These are phyloP conservation scores for Neofusicoccum laricinum DNA, from an alignment of 2,329 filamentous ascomycete species.

Conservation along the genomic window DNA sequence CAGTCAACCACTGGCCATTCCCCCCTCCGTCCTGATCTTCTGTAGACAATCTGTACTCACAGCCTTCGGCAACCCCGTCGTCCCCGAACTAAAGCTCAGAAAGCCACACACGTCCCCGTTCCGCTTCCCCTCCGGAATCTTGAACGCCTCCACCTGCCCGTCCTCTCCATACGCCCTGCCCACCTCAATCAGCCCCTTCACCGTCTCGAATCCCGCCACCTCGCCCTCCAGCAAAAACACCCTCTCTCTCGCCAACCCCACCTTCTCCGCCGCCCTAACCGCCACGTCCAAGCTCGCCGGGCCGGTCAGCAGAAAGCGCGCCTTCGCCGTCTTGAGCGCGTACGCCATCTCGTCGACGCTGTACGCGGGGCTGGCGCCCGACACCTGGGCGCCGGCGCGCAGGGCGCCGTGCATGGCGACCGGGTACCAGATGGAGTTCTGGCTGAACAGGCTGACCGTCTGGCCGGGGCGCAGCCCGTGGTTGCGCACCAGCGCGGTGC, in stretches of 20 bases:
- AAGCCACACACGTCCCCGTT: constrained; percentile 57
- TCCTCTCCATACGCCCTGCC: constrained; percentile 41
- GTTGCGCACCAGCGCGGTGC: constrained; percentile 56
- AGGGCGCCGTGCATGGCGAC: constrained; percentile 59
- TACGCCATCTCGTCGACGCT: constrained; percentile 67
- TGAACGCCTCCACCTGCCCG: constrained; percentile 48
- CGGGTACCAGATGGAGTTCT: constrained; percentile 67
- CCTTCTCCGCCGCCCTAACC: constrained; percentile 51
- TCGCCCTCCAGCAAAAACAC: constrained; percentile 58
- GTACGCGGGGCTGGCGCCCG: constrained; percentile 63
- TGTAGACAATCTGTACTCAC: constrained; percentile 21
- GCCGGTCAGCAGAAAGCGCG: constrained; percentile 58
- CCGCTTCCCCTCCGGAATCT: constrained; percentile 51
- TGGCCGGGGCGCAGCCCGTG: constrained; percentile 55
- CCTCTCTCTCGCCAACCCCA: constrained; percentile 51
- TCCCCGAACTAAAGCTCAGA: constrained; percentile 50
- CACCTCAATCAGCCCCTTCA: constrained; percentile 45
- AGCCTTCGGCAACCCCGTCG: constrained; percentile 51
- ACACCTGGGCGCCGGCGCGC: constrained; percentile 54
- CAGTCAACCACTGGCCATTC: background rate
- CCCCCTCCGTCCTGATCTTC: background rate
- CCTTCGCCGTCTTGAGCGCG: constrained; percentile 56
- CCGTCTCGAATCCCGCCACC: constrained; percentile 48
- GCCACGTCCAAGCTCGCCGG: constrained; percentile 56
- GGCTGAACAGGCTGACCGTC: constrained; percentile 60